These are phyloP conservation scores for Penicillium hordei DNA, from an alignment of 2,329 filamentous ascomycete genomes.

Conservation along the genomic window DNA sequence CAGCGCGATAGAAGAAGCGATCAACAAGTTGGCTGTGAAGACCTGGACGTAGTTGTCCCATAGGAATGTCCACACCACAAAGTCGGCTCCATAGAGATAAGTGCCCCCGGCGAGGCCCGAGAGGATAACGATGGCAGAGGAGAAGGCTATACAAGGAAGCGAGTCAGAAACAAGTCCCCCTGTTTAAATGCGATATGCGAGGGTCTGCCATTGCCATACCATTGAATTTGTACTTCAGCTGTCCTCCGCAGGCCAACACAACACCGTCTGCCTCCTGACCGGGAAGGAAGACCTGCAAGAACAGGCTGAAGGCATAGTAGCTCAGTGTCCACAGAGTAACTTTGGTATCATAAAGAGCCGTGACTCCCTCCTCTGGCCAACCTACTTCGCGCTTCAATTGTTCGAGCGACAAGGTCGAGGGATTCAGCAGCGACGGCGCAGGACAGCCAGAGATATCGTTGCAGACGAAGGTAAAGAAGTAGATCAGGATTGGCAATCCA, in stretches of 20 bases:
- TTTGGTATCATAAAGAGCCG: constrained; percentile 67
- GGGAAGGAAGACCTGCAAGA: constrained; percentile 75
- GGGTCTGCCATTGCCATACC: constrained; percentile 46
- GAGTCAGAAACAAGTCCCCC: neutral
- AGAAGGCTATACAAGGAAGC: constrained; percentile 59
- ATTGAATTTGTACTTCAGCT: constrained; percentile 80
- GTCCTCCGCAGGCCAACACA: constrained; percentile 67
- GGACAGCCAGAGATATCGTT: constrained; percentile 93
- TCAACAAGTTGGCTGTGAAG: constrained; percentile 76
- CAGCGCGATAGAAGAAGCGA: constrained; percentile 69
- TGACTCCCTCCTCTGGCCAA: constrained; percentile 72
- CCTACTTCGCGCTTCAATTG: constrained; percentile 76
- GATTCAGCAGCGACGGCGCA: constrained; percentile 73
- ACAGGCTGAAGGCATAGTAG: constrained; percentile 74
- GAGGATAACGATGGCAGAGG: constrained; percentile 71
- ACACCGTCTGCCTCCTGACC: constrained; percentile 70
- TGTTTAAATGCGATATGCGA: neutral
- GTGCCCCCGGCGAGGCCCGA: constrained; percentile 73
- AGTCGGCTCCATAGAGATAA: constrained; percentile 72
- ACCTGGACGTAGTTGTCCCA: constrained; percentile 87
- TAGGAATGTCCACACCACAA: constrained; percentile 88
- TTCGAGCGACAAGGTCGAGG: constrained; percentile 67
- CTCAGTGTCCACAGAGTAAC: constrained; percentile 69
- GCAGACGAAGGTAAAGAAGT: constrained; percentile 78
- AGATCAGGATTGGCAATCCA: constrained; percentile 75